Evolutionary conservation across 148 eudicot species (phyloP).

Genomic region (Rheum nobile): DNA sequence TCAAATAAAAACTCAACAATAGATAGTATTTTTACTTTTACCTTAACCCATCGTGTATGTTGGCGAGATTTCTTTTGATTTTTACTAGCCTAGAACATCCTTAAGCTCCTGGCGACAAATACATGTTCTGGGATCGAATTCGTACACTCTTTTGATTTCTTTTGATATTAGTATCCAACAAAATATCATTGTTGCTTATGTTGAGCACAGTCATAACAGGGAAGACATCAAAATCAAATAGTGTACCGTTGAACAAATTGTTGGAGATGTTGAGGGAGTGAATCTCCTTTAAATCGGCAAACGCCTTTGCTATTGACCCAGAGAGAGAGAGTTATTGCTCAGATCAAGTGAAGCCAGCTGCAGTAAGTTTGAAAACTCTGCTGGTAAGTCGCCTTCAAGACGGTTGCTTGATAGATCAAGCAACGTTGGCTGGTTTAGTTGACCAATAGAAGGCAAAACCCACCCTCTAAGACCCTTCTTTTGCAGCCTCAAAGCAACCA

Average conservation of each 20-base stretch:
- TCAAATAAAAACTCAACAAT: too few species aligned
- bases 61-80: too few species aligned
- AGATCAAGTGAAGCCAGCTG: conserved; percentile 46
- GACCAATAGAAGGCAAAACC: conserved; percentile 41
- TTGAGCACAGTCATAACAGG: conserved; percentile 49
- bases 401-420: conserved; percentile 66
- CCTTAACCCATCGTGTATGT: too few species aligned
- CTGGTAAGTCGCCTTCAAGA: conserved; percentile 50
- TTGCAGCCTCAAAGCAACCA: conserved; percentile 33
- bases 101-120: too few species aligned
- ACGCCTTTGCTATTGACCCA: too few species aligned
- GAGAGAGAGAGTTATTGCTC: conserved; percentile 48
- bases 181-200: conserved; percentile 58
- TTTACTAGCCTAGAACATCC: too few species aligned
- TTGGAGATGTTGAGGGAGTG: too few species aligned
- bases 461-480: conserved; percentile 41
- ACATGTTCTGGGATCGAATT: too few species aligned
- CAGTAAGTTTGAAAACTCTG: conserved; percentile 38
- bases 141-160: too few species aligned
- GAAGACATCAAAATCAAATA: conserved; percentile 35
- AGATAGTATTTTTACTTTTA: too few species aligned
- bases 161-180: too few species aligned
- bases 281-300: too few species aligned
- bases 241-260: conserved; percentile 52
- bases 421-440: conserved; percentile 30